Evolutionary conservation across 495 filamentous ascomycete genomes (phyloP).

Genomic region (Lasiosphaeris hirsuta): DNA sequence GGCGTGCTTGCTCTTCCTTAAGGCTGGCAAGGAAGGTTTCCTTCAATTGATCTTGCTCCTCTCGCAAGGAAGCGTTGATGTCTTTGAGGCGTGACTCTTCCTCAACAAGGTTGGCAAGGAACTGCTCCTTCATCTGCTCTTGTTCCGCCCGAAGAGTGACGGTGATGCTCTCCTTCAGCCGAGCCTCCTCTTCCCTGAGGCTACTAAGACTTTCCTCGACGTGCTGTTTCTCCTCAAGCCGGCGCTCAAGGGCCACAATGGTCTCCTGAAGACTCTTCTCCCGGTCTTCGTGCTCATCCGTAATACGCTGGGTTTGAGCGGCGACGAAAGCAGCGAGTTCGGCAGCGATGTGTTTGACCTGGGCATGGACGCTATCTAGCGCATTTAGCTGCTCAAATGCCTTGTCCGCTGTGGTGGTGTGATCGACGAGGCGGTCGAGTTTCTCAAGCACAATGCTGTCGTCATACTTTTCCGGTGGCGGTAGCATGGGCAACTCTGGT

Average conservation of each 20-base stretch:
- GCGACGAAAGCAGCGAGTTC: conserved; percentile 84
- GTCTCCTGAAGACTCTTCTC: conserved; percentile 80
- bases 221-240: conserved; percentile 71
- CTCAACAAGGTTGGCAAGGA: conserved; percentile 22
- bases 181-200: conserved; percentile 41
- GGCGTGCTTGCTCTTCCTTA: conserved; percentile 67
- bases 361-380: conserved; percentile 83
- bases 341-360: conserved; percentile 80
- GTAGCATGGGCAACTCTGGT: conserved; percentile 35
- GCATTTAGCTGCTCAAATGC: conserved; percentile 63
- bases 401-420: conserved; percentile 55
- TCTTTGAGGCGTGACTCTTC: conserved; percentile 29
- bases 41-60: conserved; percentile 56
- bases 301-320: conserved; percentile 71
- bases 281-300: conserved; percentile 73
- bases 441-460: conserved; percentile 74
- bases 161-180: conserved; percentile 37
- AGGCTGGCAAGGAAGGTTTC: conserved; percentile 56
- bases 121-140: conserved; percentile 25
- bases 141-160: conserved; percentile 54
- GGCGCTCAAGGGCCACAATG: conserved; percentile 73
- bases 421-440: conserved; percentile 76
- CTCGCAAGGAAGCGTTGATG: conserved; percentile 46
- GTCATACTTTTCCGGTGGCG: conserved; percentile 46
- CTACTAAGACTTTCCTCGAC: conserved; percentile 69